A percentile compares a stretch with the other conserved stretches of the same genome.
Evolutionary conservation across 371 early-diverging fungal species (phyloP).

Genomic region (Lichtheimia hyalospora): DNA sequence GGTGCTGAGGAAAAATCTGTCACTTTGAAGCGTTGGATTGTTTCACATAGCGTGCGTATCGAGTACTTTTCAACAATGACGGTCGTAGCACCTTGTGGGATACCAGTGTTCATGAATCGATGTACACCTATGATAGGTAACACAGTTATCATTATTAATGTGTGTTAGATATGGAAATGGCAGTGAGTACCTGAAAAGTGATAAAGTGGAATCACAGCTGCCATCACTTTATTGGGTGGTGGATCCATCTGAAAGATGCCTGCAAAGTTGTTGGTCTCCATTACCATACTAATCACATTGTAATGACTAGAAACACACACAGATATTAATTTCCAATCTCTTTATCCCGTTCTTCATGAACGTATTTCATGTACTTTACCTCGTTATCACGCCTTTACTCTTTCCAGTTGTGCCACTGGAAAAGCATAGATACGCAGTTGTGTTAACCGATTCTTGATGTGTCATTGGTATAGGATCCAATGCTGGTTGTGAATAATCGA

Average conservation of each 20-base stretch:
- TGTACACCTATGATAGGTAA: not conserved
- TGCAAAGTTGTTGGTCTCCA: slow-evolving; percentile 9
- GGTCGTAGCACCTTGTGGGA: slow-evolving; percentile 1
- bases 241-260: slow-evolving; percentile 3
- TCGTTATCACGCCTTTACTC: slow-evolving; percentile 23
- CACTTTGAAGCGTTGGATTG: slow-evolving; percentile 53
- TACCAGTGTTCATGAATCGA: not conserved
- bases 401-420: slow-evolving; percentile 28
- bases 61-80: slow-evolving; percentile 11
- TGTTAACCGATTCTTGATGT: slow-evolving; percentile 6
- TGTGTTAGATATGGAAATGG: too few species aligned
- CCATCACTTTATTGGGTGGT: not conserved
- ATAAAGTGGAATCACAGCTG: slow-evolving; percentile 10
- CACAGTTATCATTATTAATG: too few species aligned
- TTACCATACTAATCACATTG: slow-evolving; percentile 8
- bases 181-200: slow-evolving; percentile 6
- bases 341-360: not conserved
- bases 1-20: slow-evolving; percentile 66
- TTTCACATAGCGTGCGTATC: slow-evolving; percentile 34
- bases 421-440: slow-evolving; percentile 17
- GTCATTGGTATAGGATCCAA: slow-evolving; percentile 5
- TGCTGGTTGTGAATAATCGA: slow-evolving; percentile 5
- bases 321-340: not conserved
- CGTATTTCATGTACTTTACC: slow-evolving; percentile 12
- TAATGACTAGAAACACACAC: not conserved